phyloP scores from a whole-genome alignment of 345 rosid genomes.

The Triadica sebifera region DNA sequence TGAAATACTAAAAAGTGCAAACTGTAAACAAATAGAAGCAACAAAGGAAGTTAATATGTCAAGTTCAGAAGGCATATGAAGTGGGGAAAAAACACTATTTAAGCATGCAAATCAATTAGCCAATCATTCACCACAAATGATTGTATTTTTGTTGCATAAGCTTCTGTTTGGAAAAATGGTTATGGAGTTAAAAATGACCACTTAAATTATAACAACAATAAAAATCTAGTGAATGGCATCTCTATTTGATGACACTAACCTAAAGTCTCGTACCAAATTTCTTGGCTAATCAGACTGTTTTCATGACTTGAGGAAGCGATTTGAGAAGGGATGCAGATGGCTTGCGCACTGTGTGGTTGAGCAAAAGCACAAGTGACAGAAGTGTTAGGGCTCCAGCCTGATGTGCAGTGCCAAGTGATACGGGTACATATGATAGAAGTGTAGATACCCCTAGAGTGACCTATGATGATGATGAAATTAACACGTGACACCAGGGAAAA shows the following conservation, averaged over 20 bases:
- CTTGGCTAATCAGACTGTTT: slow-evolving; percentile 22
- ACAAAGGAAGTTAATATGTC: no score
- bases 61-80: neutral
- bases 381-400: slow-evolving; percentile 89
- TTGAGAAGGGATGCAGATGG: slow-evolving; percentile 73
- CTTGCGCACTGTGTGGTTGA: slow-evolving; percentile 73
- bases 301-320: slow-evolving; percentile 70
- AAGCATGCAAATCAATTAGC: neutral
- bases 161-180: no score
- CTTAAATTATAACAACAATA: neutral
- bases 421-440: slow-evolving; percentile 80
- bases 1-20: no score
- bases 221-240: neutral
- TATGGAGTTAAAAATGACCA: neutral
- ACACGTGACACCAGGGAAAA: neutral
- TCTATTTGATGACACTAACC: neutral
- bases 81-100: no score
- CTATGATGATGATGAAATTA: slow-evolving; percentile 28
- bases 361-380: slow-evolving; percentile 65
- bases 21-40: no score
- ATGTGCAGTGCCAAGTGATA: slow-evolving; percentile 78
- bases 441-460: slow-evolving; percentile 83
- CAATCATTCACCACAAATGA: neutral
- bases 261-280: neutral
- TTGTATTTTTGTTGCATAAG: neutral